Base-by-base conservation (phyloP, 2,329 filamentous ascomycete species). In the Corinectria fuckeliana region DNA sequence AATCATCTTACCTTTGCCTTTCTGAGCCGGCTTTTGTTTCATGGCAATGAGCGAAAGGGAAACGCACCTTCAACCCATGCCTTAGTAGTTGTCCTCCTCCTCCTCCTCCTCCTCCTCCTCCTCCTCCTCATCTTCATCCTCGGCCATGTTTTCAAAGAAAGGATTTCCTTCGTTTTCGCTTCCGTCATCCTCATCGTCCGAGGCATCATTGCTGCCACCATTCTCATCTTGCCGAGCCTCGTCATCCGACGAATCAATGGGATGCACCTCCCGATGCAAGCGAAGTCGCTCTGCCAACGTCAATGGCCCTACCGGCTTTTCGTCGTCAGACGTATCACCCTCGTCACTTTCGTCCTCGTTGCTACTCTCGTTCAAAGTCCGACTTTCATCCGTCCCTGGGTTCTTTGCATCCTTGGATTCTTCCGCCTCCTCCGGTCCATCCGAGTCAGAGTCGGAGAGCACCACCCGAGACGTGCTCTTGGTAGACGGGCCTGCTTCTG, bases 101-200 rank as follows among this genome's bases (percentile, higher is more conserved):
- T 56, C 59, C 10, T 59, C 55, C 0, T 71, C 68, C 2, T 62
- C 68, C n/a, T 68, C 69, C 7, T 68, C 70, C 2, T 72, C 71
- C 1, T 71, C 70, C 28, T 76, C 76, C 9, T 68, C 69, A 2
- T 72, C 71, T 2, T 71, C 70, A 32, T 77, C 76, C 2, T 71
- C 74, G 0, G 76, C 76, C 72, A 77, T 74, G 16, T 64, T 63
- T 42, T 71, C 66, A 6, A 77, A 60, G 23, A 75, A 65, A 1
- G 65, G 73, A 16, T 70, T 59, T 39, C 67, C 68, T 5, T 67
- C 67, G 0, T 62, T 66, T 1, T 71, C 67, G 2, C 66, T 67
- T 0, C 64, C 66, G 0, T 64, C 67, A 2, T 59, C 57, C 7
- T 66, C 63, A 14, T 67, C 62, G 2, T 60, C 62, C 2, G 66